Conservation (phyloP, 768 basidiomycete genomes). For the Dentipellis sp. region DNA sequence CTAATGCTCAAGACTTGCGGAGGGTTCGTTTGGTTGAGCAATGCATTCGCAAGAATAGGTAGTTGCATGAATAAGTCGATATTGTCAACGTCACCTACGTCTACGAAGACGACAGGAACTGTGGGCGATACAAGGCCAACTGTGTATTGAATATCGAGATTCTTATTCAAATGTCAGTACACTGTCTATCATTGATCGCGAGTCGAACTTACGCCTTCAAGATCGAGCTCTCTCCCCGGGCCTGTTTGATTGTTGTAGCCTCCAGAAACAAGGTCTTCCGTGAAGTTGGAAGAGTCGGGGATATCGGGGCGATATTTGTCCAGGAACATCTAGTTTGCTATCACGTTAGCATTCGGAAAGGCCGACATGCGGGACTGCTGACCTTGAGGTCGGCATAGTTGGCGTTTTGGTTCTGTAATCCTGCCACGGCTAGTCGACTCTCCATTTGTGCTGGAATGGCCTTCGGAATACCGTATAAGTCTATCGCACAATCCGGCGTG, state of each 20-base stretch:
- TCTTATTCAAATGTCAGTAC: constrained; percentile 11
- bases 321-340: neutral
- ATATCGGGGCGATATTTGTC: neutral
- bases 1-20: constrained; percentile 20
- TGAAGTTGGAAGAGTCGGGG: neutral
- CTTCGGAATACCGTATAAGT: constrained; percentile 27
- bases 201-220: no score
- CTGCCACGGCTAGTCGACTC: constrained; percentile 23
- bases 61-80: constrained; percentile 20
- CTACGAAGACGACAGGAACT: constrained; percentile 17
- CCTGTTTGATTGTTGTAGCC: constrained; percentile 19
- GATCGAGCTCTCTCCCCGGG: neutral
- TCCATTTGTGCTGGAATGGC: constrained; percentile 16
- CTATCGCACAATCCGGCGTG: constrained; percentile 24
- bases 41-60: constrained; percentile 17
- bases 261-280: constrained; percentile 9
- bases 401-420: constrained; percentile 16
- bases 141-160: constrained; percentile 29
- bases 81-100: constrained; percentile 13
- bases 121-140: constrained; percentile 22
- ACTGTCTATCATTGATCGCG: neutral
- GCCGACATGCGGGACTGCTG: no score
- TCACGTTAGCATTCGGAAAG: no score
- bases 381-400: constrained; percentile 21
- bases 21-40: constrained; percentile 11